Base-by-base conservation (phyloP, 2,329 filamentous ascomycete species). In the Aspergillus udagawae region DNA sequence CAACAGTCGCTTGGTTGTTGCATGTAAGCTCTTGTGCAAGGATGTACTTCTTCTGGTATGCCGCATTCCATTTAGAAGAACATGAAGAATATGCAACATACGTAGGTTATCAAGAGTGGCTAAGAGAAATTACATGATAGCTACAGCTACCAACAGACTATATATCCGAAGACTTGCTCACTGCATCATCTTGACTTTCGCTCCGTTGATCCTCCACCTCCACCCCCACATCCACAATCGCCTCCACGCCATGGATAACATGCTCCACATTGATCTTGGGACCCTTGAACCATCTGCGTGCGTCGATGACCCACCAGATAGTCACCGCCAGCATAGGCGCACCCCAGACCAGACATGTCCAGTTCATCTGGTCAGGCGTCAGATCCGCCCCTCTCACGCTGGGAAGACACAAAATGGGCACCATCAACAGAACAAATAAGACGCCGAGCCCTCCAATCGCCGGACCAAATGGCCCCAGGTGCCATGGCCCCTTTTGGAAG, bases 401-500 rank as follows among this genome's bases (percentile, higher is more conserved):
- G 0, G 87, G 87, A 50, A 90, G 77, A 68, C 86, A 89, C 48
- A 90, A 75, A 44, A 89, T 84, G 0, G 87, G 87, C 52, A 89
- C 76, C 83, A 90, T 89, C 25, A 90, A 74, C 4, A 80, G 59
- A 1, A 88, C 84, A 67, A 89, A 90, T 0, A 70, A 67, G 42
- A 80, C 83, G 0, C 85, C 85, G 3, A 82, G 60, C 0, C 75
- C 72, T 17, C 87, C 87, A 53, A 86, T 82, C 0, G 80, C 80
- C 23, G 80, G 76, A 8, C 83, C 85, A 60, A 80, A 82, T 20
- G 76, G 77, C 12, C 87, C 87, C 14, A 90, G 73, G 69, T 89
- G 81, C 87, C 87, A 90, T 0, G 87, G 87, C 0, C 87, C 87
- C 3, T 80, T 80, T 14, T 86, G 81, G 71, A 90, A 90, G 2